Conservation (phyloP, 768 basidiomycete genomes). For the Podaxis sp. region DNA sequence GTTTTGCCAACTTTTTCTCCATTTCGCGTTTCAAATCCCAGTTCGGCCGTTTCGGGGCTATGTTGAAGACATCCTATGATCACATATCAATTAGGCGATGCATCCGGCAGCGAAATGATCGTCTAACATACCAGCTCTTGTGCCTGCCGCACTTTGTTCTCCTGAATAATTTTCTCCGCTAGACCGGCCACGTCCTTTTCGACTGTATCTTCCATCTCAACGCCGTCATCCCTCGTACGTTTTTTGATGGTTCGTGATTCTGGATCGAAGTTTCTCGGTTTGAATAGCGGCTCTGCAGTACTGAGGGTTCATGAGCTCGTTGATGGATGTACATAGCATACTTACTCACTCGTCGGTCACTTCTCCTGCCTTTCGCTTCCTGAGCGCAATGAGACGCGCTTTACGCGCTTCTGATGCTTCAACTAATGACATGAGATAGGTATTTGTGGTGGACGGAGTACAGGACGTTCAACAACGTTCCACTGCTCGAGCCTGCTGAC, state of each 20-base stretch:
- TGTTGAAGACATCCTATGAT: slow-evolving; percentile 87
- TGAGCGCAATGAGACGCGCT: slow-evolving; percentile 74
- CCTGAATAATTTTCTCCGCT: slow-evolving; percentile 79
- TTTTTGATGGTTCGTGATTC: slow-evolving; percentile 78
- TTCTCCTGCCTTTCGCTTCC: slow-evolving; percentile 69
- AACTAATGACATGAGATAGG: slow-evolving; percentile 52
- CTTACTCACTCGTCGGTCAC: slow-evolving; percentile 40
- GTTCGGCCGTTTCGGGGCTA: slow-evolving; percentile 95
- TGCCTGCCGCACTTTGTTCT: slow-evolving; percentile 81
- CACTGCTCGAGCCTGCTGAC: slow-evolving; percentile 1
- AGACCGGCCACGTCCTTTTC: slow-evolving; percentile 84
- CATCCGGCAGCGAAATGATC: not conserved
- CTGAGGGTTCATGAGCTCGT: slow-evolving; percentile 19
- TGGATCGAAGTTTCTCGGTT: slow-evolving; percentile 88
- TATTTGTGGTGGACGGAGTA: not conserved
- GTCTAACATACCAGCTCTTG: slow-evolving; percentile 76
- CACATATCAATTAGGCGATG: slow-evolving; percentile 5
- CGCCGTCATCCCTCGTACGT: slow-evolving; percentile 52
- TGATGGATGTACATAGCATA: slow-evolving; percentile 8
- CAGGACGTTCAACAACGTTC: not conserved
- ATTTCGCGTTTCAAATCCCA: slow-evolving; percentile 96
- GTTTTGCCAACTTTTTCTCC: slow-evolving; percentile 82
- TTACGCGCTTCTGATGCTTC: slow-evolving; percentile 82
- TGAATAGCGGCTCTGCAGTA: slow-evolving; percentile 49
- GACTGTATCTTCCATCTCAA: slow-evolving; percentile 75